Base-by-base conservation (phyloP, 2,329 filamentous ascomycete genomes). In the Paraconiothyrium sp. region DNA sequence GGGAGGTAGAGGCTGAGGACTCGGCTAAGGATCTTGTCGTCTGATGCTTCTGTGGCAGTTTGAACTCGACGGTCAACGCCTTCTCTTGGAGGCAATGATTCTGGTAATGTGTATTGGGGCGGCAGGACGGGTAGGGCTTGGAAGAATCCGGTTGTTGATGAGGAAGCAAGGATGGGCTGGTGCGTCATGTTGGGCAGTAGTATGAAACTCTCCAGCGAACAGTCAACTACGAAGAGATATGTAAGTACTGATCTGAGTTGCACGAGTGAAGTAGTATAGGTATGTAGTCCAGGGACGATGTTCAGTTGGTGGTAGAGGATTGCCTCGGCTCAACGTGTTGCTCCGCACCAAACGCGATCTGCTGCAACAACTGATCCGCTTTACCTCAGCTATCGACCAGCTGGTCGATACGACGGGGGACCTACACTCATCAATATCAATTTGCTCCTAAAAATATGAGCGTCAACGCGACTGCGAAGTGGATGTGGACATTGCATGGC, bases 61-160 rank as follows among this genome's bases (percentile, higher is more conserved):
- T 14, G 11, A 4, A 6, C 27, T 30, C 6, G 27, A 30, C 27
- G 27, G 27, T 41, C 14, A 7, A n/a, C 4, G 6, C n/a, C 39
- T n/a, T n/a, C 39, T n/a, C 39, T 41, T 41, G 39, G 6, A 41
- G 13, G 16, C 14, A 41, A 41, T 41, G 39, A 41, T 16, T 41
- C 39, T n/a, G 39, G 39, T 41, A 16, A 41, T 41, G 72, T 74
- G 47, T 66, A 76, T 46, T 72, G 71, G 2, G 72, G 73, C 35
- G 70, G 70, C 20, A 75, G 54, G 1, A 59, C 48, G 3, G 73
- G 72, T 1, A 72, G 61, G 2, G 62, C 60, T 61, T 76, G 75
- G 57, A 76, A 76, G 67, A 77, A 76, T 39, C 74, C 73, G 1
- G 64, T 27, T 1, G 73, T 74, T 3, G 72, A 73, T 2, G 73